Percentiles rank a stretch among this genome's conserved stretches.
Conservation (phyloP, 306 rosid species). For the Dryas drummondii region DNA sequence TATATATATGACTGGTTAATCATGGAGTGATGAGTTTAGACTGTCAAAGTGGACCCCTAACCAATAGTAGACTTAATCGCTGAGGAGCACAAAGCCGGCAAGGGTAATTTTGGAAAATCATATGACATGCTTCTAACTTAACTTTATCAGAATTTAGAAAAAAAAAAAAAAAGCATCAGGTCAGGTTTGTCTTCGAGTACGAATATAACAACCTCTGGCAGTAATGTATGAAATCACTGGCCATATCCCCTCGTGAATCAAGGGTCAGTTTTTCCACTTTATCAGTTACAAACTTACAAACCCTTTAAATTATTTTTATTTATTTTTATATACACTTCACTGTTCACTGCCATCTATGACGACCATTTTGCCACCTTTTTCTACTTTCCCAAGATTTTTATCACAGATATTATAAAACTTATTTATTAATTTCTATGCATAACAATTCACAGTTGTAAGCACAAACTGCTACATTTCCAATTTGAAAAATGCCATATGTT, state of each 20-base stretch:
- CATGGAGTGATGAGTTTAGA: conserved; percentile 5
- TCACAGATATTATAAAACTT: not conserved
- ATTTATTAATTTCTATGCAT: not conserved
- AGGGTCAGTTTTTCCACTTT: conserved; percentile 57
- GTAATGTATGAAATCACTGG: conserved; percentile 29
- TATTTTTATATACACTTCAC: not conserved
- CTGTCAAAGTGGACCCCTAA: conserved; percentile 2
- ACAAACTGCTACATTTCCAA: conserved; percentile 34
- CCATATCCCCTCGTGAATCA: conserved; percentile 62
- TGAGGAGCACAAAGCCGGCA: conserved; percentile 9
- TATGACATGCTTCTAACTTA: conserved; percentile 40
- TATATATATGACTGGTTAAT: conserved; percentile 19
- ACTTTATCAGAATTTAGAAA: conserved; percentile 1
- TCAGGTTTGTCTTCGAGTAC: conserved; percentile 59
- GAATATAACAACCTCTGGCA: conserved; percentile 80
- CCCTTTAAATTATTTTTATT: not conserved
- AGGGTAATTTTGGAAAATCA: conserved; percentile 32
- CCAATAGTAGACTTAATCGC: not conserved
- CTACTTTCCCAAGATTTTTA: conserved; percentile 41
- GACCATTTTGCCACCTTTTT: conserved; percentile 32
- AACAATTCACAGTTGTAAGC: conserved; percentile 14
- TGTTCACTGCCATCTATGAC: conserved; percentile 47
- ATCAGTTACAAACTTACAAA: conserved; percentile 33
- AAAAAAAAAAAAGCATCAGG: conserved; percentile 15
- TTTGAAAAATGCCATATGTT: conserved; percentile 44